phyloP scores from a whole-genome alignment of 768 basidiomycete genomes.

The Harrya chromipes region DNA sequence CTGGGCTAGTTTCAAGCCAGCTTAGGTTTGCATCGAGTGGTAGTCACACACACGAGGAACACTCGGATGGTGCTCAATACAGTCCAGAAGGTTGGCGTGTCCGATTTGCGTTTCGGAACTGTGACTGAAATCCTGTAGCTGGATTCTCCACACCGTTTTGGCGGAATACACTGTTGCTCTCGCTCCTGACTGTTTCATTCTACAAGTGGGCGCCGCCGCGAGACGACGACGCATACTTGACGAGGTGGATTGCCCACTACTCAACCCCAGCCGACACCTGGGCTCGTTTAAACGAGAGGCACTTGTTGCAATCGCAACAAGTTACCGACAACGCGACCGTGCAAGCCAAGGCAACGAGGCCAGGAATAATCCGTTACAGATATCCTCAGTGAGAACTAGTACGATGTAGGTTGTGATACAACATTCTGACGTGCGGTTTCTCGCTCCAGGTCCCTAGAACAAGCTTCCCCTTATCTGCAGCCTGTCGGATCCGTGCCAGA shows the following conservation, averaged over 20 bases:
- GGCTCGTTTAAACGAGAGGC: conserved; percentile 53
- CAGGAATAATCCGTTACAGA: conserved; percentile 56
- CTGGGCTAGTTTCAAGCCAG: conserved; percentile 29
- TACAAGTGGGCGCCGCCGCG: conserved; percentile 70
- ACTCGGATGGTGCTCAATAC: conserved; percentile 41
- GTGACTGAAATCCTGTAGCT: conserved; percentile 15
- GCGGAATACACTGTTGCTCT: conserved; percentile 56
- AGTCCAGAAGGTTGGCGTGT: conserved; percentile 55
- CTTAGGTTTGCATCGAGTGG: conserved; percentile 44
- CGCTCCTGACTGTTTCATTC: conserved; percentile 48
- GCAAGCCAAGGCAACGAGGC: conserved; percentile 41
- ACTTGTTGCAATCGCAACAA: conserved; percentile 45
- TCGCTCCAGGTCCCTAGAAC: conserved; percentile 48
- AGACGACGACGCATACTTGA: conserved; percentile 58
- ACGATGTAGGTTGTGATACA: neutral
- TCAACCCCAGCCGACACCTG: conserved; percentile 51
- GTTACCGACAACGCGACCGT: conserved; percentile 40
- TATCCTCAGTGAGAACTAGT: conserved; percentile 66
- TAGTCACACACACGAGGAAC: conserved; percentile 41
- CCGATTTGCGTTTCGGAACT: neutral
- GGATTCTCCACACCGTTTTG: conserved; percentile 68
- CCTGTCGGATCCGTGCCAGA: conserved; percentile 50
- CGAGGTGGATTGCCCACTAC: conserved; percentile 63
- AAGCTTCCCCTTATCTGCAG: conserved; percentile 57
- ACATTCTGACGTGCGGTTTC: neutral